A percentile compares a stretch with the other conserved stretches of the same genome.
phyloP scores from a whole-genome alignment of 495 filamentous ascomycete species.

The Collariella sp. region DNA sequence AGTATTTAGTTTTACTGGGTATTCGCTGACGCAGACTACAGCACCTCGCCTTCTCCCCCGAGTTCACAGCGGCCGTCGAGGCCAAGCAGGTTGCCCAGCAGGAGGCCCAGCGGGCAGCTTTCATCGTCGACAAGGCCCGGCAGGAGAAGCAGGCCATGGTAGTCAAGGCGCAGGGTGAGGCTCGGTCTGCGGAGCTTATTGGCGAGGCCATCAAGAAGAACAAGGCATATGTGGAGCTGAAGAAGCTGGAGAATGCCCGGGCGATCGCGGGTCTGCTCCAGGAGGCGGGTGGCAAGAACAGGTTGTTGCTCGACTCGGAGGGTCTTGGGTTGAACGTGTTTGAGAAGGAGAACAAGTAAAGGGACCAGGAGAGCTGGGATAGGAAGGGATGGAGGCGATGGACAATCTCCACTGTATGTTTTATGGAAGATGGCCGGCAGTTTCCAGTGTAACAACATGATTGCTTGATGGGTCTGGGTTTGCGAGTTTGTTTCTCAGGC shows the following conservation, averaged over 20 bases:
- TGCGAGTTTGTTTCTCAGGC: neutral
- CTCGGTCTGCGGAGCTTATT: constrained; percentile 93
- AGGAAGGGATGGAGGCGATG: constrained; percentile 8
- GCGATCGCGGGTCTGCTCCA: constrained; percentile 76
- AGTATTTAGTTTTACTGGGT: neutral
- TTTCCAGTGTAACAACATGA: constrained; percentile 14
- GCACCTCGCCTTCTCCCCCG: constrained; percentile 98
- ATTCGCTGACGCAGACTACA: constrained; percentile 31
- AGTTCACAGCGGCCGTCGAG: constrained; percentile 97
- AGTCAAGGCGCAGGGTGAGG: constrained; percentile 97
- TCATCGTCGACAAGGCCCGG: constrained; percentile 96
- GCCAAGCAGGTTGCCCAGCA: constrained; percentile 99
- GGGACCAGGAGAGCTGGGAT: neutral
- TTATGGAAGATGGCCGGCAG: constrained; percentile 20
- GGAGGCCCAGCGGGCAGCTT: constrained; percentile 93
- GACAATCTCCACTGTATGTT: constrained; percentile 42
- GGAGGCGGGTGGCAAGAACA: constrained; percentile 81
- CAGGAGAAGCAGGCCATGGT: constrained; percentile 99
- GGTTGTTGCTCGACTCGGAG: constrained; percentile 82
- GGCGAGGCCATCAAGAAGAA: constrained; percentile 99
- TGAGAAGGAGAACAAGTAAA: constrained; percentile 42
- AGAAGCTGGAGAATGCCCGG: constrained; percentile 93
- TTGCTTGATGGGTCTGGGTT: neutral
- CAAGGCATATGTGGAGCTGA: constrained; percentile 89
- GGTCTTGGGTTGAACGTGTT: constrained; percentile 87